Evolutionary conservation across 164 flowering plant genomes (phyloP), one percentile per base, ranked within the genome.

Genomic region (Macadamia tetraphylla): DNA sequence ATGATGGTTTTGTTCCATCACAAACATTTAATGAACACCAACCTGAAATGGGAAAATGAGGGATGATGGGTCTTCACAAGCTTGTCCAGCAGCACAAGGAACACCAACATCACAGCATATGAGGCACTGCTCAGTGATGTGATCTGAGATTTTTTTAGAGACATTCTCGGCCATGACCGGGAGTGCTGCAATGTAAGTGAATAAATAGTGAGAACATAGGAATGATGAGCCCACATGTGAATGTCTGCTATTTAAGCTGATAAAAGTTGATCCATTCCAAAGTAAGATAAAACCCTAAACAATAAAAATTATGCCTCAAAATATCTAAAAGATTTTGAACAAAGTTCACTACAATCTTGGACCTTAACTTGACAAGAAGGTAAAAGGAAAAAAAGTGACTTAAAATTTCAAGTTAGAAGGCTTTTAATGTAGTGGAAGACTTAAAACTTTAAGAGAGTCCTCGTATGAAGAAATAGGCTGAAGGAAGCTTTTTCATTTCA

Each of bases 41-140:
- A 89, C 98, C 97, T 94, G 98, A 72, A 94, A 94, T 52, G 97
- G 94, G 63, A 94, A 94, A 80, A 92, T 94, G 68, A 92, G 89
- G 64, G 95, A 82, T 51, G 92, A 85, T n/a, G 94, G 89, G 68
- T 91, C 92, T 72, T 81, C 80, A 78, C 98, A 94, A 40, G 87
- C 88, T 77, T 83, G 91, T 69, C 88, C 83, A 67, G 96, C 96
- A 77, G 86, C 80, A 67, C 98, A 94, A 29, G 91, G 88, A 58
- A 88, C 70, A 68, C 97, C 98, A 11, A 78, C 85, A 77, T 94
- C 98, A 80, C 94, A 90, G 77, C 98, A 94, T 49, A 88, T 70
- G 46, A 94, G 95, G 77, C 98, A 94, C 35, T 83, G 88, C 72
- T 94, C 96, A 5, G 91, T 87, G 46, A 94, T 90, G 74, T 94